These are phyloP conservation scores for Yamadazyma olivae DNA, from an alignment of 805 yeast species.

Conservation along the genomic window DNA sequence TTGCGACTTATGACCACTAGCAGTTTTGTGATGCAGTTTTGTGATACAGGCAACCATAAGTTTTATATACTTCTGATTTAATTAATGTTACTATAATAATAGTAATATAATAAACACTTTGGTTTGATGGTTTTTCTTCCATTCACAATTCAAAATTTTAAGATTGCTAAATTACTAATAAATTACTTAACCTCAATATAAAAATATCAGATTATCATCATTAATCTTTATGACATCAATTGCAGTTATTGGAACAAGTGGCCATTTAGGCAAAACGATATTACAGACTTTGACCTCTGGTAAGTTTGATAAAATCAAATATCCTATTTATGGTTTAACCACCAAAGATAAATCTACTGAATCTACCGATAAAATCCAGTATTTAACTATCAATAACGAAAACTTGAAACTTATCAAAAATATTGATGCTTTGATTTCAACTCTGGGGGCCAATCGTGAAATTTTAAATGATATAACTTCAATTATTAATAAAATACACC, in stretches of 20 bases:
- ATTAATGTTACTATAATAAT: too few relatives aligned
- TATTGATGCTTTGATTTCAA: conserved; percentile 49
- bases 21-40: too few relatives aligned
- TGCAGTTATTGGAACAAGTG: conserved; percentile 54
- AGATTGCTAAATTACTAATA: too few relatives aligned
- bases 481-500: conserved; percentile 24
- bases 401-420: conserved; percentile 39
- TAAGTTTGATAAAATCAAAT: conserved; percentile 36
- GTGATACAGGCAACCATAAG: too few relatives aligned
- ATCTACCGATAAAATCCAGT: conserved; percentile 36
- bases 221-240: conserved; percentile 32
- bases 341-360: conserved; percentile 30
- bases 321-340: conserved; percentile 53
- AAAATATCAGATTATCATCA: too few relatives aligned
- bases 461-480: background rate
- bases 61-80: too few relatives aligned
- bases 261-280: conserved; percentile 49
- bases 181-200: too few relatives aligned
- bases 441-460: conserved; percentile 9
- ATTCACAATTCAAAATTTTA: too few relatives aligned
- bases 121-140: too few relatives aligned
- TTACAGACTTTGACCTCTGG: conserved; percentile 38
- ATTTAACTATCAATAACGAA: conserved; percentile 26
- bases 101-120: too few relatives aligned
- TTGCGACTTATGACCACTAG: too few relatives aligned